Evolutionary conservation across 108 stramenopile genomes (phyloP).

Genomic region (Cyclotella cryptica): DNA sequence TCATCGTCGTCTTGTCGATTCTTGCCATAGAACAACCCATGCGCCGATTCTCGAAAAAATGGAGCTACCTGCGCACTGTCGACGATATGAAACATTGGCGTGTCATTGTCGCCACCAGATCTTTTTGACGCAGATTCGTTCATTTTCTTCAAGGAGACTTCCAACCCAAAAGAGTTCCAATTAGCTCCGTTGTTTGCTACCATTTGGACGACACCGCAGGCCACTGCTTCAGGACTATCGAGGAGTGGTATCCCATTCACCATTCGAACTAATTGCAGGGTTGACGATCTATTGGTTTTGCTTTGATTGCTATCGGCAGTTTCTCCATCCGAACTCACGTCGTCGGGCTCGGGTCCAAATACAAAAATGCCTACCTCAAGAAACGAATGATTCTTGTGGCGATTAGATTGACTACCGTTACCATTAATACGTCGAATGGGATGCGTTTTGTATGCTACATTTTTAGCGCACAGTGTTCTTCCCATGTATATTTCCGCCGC

Average conservation of each 20-base stretch:
- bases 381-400: conserved; percentile 26
- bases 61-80: conserved; percentile 84
- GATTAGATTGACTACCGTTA: conserved; percentile 3
- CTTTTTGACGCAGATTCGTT: background rate
- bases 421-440: conserved; percentile 49
- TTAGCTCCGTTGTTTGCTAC: conserved; percentile 56
- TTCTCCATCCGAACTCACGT: conserved; percentile 16
- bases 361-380: conserved; percentile 73
- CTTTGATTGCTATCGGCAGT: conserved; percentile 10
- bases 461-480: conserved; percentile 45
- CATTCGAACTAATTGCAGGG: conserved; percentile 76
- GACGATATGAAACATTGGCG: conserved; percentile 59
- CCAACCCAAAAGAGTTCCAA: conserved; percentile 83
- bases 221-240: conserved; percentile 77
- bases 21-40: conserved; percentile 48
- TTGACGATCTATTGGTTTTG: conserved; percentile 36
- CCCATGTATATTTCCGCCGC: conserved; percentile 57
- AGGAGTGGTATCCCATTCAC: conserved; percentile 86
- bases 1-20: conserved; percentile 14
- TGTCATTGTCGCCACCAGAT: conserved; percentile 1
- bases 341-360: conserved; percentile 49
- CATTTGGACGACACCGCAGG: conserved; percentile 80
- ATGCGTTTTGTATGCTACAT: conserved; percentile 69
- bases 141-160: conserved; percentile 40
- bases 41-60: conserved; percentile 62